Evolutionary conservation across 192 early-diverging fungal species (phyloP).

Genomic region (Entomortierella beljakovae): DNA sequence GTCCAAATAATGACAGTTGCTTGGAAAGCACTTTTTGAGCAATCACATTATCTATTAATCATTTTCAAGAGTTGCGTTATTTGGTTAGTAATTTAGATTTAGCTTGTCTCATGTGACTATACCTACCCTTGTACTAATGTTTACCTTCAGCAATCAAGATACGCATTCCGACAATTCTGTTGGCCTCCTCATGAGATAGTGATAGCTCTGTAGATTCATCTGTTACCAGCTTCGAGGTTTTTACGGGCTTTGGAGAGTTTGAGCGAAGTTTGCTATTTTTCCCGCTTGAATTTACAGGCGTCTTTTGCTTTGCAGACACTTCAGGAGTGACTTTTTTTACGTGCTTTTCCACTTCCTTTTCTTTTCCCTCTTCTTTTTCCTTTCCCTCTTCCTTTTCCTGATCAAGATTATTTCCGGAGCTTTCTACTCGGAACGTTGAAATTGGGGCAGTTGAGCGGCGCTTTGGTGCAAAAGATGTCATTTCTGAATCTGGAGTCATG

Average conservation of each 20-base stretch:
- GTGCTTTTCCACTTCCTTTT: neutral
- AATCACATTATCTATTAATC: slow-evolving; percentile 55
- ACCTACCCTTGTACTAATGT: no score
- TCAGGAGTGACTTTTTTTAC: slow-evolving; percentile 15
- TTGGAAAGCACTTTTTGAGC: slow-evolving; percentile 60
- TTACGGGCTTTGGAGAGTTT: slow-evolving; percentile 41
- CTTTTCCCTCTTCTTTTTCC: neutral
- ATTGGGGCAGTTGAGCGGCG: neutral
- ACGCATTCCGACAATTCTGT: slow-evolving; percentile 48
- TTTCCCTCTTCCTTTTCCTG: neutral
- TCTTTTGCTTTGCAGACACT: slow-evolving; percentile 30
- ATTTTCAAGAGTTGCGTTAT: no score
- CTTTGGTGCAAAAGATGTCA: neutral
- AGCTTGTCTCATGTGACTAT: no score
- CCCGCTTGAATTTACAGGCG: slow-evolving; percentile 20
- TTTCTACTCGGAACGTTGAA: neutral
- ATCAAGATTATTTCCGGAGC: no score
- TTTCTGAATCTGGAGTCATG: neutral
- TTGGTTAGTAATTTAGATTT: no score
- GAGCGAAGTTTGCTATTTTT: slow-evolving; percentile 31
- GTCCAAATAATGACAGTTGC: slow-evolving; percentile 57
- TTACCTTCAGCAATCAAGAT: slow-evolving; percentile 62
- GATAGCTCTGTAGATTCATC: slow-evolving; percentile 49
- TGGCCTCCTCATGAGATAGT: slow-evolving; percentile 52
- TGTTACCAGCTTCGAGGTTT: slow-evolving; percentile 29